These are phyloP conservation scores for Fusarium bulbicola DNA, from an alignment of 2,329 filamentous ascomycete species.

Conservation along the genomic window DNA sequence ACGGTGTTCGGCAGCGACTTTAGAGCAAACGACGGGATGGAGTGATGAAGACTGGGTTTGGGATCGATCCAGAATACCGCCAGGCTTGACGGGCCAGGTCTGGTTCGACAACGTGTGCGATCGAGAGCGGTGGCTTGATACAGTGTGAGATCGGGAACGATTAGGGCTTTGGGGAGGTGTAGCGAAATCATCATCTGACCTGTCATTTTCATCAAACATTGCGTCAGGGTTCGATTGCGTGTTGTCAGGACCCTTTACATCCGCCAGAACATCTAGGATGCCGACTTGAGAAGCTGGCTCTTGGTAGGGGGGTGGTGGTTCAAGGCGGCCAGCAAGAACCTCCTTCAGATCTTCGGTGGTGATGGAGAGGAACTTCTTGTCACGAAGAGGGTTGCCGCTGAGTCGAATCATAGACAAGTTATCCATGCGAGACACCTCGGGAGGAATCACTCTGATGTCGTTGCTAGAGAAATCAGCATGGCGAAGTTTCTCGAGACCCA, in stretches of 20 bases:
- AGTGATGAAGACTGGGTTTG: conserved; percentile 70
- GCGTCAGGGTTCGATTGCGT: neutral
- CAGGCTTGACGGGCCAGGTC: conserved; percentile 64
- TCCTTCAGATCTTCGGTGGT: conserved; percentile 83
- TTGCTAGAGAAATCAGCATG: conserved; percentile 88
- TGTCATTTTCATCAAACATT: conserved; percentile 52
- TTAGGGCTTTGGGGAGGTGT: conserved; percentile 64
- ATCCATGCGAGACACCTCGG: conserved; percentile 82
- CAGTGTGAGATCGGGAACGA: conserved; percentile 59
- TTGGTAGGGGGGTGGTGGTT: conserved; percentile 60
- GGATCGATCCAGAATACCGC: conserved; percentile 76
- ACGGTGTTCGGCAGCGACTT: conserved; percentile 61
- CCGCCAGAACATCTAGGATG: conserved; percentile 33
- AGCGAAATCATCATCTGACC: conserved; percentile 64
- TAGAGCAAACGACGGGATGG: conserved; percentile 65
- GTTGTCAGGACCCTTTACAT: conserved; percentile 26
- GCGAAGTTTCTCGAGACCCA: conserved; percentile 71
- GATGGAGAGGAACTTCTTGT: conserved; percentile 86
- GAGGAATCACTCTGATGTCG: conserved; percentile 78
- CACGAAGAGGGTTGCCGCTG: conserved; percentile 87
- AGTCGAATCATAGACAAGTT: conserved; percentile 78
- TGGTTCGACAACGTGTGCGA: conserved; percentile 58
- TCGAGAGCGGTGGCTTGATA: conserved; percentile 54
- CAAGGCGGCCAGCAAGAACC: conserved; percentile 72
- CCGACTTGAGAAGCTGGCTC: conserved; percentile 41